phyloP scores from a whole-genome alignment of 1,284 basidiomycete genomes.

The Puccinia triticina region DNA sequence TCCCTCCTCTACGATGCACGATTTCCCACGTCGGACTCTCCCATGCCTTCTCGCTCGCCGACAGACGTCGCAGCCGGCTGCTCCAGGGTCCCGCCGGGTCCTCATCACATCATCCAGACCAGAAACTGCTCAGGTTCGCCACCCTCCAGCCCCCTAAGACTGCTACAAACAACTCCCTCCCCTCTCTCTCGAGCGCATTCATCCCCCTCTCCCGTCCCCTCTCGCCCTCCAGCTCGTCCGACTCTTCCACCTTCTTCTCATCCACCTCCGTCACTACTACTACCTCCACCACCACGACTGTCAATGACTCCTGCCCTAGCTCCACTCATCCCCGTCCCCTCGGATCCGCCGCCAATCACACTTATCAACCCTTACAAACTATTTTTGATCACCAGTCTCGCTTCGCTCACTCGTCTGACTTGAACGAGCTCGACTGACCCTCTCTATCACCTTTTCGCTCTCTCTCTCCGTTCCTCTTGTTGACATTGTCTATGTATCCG shows the following conservation, averaged over 20 bases:
- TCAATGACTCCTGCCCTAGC: too few species aligned
- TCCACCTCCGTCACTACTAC: not conserved
- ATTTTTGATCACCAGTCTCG: not conserved
- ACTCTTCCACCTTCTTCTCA: slow-evolving; percentile 12
- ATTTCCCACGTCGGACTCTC: slow-evolving; percentile 28
- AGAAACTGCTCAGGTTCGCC: slow-evolving; percentile 9
- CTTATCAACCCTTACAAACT: not conserved
- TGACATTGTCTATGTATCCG: not conserved
- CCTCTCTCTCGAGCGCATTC: not conserved
- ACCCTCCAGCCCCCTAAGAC: not conserved
- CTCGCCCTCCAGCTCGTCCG: not conserved
- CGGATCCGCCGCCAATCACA: not conserved
- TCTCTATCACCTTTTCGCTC: not conserved
- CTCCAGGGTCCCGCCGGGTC: not conserved
- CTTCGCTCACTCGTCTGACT: not conserved
- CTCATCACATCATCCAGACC: not conserved
- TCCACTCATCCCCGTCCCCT: not conserved
- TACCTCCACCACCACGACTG: not conserved
- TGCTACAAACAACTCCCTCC: not conserved
- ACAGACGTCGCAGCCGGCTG: not conserved
- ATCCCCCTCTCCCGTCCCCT: not conserved
- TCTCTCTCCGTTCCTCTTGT: not conserved
- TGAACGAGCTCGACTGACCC: slow-evolving; percentile 20
- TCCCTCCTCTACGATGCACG: slow-evolving; percentile 16
- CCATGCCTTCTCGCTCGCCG: slow-evolving; percentile 6